Base-by-base conservation (phyloP, 352 stramenopile genomes). In the Sclerospora graminicola region DNA sequence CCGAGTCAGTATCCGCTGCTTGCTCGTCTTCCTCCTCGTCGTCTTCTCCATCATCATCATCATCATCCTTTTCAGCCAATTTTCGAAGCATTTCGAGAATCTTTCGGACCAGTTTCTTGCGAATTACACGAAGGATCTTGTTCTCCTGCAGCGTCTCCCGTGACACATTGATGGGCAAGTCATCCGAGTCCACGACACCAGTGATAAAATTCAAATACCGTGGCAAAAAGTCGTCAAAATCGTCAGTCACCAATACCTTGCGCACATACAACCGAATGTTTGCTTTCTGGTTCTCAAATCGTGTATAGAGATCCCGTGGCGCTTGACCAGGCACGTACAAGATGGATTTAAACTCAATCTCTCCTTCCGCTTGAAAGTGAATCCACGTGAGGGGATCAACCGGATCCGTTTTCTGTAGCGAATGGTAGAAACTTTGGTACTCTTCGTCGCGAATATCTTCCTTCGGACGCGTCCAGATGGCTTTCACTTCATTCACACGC, bases 81-180 rank as follows among this genome's bases (percentile, higher is more conserved):
- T 98, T 98, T 15, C 82, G 73, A 26, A 99, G 83, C 82, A 99
- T 97, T 58, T 99, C 97, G 14, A 99, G 76, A 24, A 94, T 89
- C 73, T 99, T 99, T 57, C 96, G 87, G n/a, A 98, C 94, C 13
- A 99, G 70, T 58, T 99, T 99, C 82, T 99, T 99, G 47, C 94
- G 93, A 60, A 99, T 99, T 32, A 99, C 94, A 51, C 97, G 94
- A 41, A 98, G 62, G 45, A 99, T 97, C 66, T 99, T 99, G 67
- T 97, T 97, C 69, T 99, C 94, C 63, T 99, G 96, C 33, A 99
- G 76, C 40, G 91, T 99, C 68, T 99, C 96, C 48, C 97, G 89
- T 47, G 96, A 98, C 16, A 99, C 96, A 63, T 99, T 99, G 43
- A 99, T 95, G 6, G 97, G 97, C 24, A 99, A 67, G 65, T 99